Base-by-base conservation (phyloP, 225 moss, liverwort and hornwort genomes). In the Sphagnum contortum region DNA sequence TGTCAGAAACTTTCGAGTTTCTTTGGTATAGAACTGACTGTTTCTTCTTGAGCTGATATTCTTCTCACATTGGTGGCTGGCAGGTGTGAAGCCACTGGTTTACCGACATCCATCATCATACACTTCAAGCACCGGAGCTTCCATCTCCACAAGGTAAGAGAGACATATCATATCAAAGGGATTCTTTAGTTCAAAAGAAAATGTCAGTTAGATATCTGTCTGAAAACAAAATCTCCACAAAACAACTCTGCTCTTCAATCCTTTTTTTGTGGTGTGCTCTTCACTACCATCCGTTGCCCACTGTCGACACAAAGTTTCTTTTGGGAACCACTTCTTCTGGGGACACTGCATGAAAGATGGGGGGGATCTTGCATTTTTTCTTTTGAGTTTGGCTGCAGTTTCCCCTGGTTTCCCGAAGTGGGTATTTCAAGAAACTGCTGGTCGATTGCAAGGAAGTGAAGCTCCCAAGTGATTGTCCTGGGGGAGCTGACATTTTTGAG, bases 361-460 rank as follows among this genome's bases (percentile, higher is more conserved):
- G 29, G 29, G 29, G 29, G 29, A 29, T 1, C 29, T 29, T 29
- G 29, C 29, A 29, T 29, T 29, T 29, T 29, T 29, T 29, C 29
- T 29, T 29, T 29, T 29, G 29, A 29, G 29, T 29, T 6, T 52
- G 52, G 52, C 9, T 6, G 52, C 52, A 85, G 83, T 85, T 81
- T 63, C 87, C 91, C 7, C 69, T 94, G 58, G 75, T 94, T 9
- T 87, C 88, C 1, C 75, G 85, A 44, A 89, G 94, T 56, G 91
- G 94, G 9, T 91, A 80, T 57, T 68, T 94, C 60, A 83, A 91
- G 71, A 73, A 79, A 63, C 75, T 76, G 51, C 75, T 94, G 11
- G 63, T 76, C 49, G 85, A 88, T 4, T 60, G 68, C 0, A 85
- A 81, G 61, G 91, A 89, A 45, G 71, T 89, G 10, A 69, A 62